Conservation (phyloP, 768 basidiomycete genomes). For the Mycena olivaceomarginata region DNA sequence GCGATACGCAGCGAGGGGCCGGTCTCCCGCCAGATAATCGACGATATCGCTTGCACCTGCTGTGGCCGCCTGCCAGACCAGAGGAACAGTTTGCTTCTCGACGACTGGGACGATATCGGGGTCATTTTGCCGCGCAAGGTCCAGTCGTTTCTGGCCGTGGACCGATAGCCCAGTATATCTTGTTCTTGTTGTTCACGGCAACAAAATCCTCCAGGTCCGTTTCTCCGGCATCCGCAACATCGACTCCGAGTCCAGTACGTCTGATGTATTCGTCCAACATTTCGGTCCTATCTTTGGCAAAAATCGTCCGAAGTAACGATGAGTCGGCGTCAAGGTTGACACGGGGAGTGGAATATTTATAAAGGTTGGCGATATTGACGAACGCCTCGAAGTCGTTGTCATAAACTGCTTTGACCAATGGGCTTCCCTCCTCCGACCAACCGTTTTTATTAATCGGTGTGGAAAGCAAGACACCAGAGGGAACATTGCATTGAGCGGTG, state of each 20-base stretch:
- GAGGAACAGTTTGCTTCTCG: constrained; percentile 46
- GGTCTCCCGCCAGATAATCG: constrained; percentile 67
- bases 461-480: constrained; percentile 49
- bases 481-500: constrained; percentile 58
- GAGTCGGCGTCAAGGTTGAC: constrained; percentile 39
- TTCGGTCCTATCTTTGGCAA: constrained; percentile 63
- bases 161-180: constrained; percentile 73
- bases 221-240: no score
- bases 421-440: constrained; percentile 34
- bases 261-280: constrained; percentile 76
- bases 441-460: background rate
- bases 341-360: constrained; percentile 54
- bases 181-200: constrained; percentile 59
- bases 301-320: constrained; percentile 50
- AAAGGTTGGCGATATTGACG: constrained; percentile 65
- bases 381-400: constrained; percentile 72
- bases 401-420: constrained; percentile 60
- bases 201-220: constrained; percentile 44
- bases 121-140: constrained; percentile 70
- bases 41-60: constrained; percentile 58
- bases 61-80: constrained; percentile 66
- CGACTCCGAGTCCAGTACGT: constrained; percentile 65
- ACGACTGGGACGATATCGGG: constrained; percentile 58
- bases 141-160: constrained; percentile 76
- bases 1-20: constrained; percentile 69